These are phyloP conservation scores for Butyriboletus loyo DNA, from an alignment of 768 basidiomycete genomes.

Conservation along the genomic window DNA sequence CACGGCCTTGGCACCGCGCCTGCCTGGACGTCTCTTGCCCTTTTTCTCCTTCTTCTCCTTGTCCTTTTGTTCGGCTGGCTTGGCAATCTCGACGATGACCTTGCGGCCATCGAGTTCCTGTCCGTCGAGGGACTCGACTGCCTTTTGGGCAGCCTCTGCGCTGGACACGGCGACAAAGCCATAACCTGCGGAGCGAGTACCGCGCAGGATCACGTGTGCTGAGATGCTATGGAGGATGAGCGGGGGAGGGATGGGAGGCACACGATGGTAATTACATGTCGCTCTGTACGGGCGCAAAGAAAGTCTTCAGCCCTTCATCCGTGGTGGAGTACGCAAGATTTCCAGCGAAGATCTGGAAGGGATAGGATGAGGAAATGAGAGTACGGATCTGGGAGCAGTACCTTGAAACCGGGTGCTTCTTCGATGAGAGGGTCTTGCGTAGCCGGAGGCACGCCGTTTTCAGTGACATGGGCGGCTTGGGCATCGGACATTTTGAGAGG, in stretches of 20 bases:
- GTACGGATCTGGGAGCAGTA: constrained; percentile 30
- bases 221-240: constrained; percentile 53
- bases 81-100: constrained; percentile 91
- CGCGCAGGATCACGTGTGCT: constrained; percentile 84
- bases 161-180: constrained; percentile 86
- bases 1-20: constrained; percentile 83
- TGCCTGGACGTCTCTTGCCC: constrained; percentile 77
- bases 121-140: constrained; percentile 83
- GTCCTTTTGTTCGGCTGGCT: constrained; percentile 86
- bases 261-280: constrained; percentile 69
- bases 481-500: constrained; percentile 81
- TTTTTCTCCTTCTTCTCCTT: constrained; percentile 72
- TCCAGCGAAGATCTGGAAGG: constrained; percentile 81
- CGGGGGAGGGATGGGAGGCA: not conserved
- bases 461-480: constrained; percentile 79
- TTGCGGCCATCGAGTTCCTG: constrained; percentile 84
- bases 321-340: constrained; percentile 94
- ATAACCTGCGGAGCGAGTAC: constrained; percentile 84
- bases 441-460: constrained; percentile 82
- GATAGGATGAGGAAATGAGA: constrained; percentile 9
- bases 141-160: constrained; percentile 80
- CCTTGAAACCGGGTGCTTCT: constrained; percentile 81
- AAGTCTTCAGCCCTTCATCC: constrained; percentile 92
- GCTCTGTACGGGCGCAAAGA: constrained; percentile 84
- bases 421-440: constrained; percentile 63